Percentiles rank a stretch among this genome's conserved stretches.
These are phyloP conservation scores for Didymella segeticola DNA, from an alignment of 2,329 filamentous ascomycete genomes.

Conservation along the genomic window DNA sequence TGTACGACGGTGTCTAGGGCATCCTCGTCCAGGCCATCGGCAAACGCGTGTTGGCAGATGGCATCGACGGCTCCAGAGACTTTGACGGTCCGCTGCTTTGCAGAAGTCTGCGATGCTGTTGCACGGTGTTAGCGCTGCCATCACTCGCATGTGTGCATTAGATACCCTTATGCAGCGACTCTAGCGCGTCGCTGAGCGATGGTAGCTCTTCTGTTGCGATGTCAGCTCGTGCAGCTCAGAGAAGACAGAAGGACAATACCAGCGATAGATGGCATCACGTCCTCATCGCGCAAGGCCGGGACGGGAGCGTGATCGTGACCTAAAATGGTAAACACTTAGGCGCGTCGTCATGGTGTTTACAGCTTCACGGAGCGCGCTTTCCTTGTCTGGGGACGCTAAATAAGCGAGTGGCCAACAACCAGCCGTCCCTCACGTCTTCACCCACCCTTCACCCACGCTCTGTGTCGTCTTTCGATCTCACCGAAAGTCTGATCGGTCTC, in stretches of 20 bases:
- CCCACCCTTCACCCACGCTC: constrained; percentile 23
- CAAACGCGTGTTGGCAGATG: constrained; percentile 69
- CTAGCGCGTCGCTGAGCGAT: constrained; percentile 45
- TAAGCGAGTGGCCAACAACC: constrained; percentile 28
- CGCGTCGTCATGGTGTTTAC: constrained; percentile 41
- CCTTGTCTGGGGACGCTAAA: constrained; percentile 26
- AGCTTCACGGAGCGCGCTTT: constrained; percentile 29
- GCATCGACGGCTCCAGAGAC: constrained; percentile 70
- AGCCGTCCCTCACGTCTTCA: constrained; percentile 5
- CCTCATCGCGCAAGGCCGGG: constrained; percentile 30
- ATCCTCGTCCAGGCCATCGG: constrained; percentile 68
- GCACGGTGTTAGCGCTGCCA: constrained; percentile 30
- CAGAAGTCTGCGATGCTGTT: constrained; percentile 54
- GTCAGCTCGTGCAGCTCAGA: constrained; percentile 32
- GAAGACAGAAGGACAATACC: constrained; percentile 29
- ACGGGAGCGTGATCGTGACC: constrained; percentile 15
- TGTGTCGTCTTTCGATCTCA: constrained; percentile 16
- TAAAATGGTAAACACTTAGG: constrained; percentile 16
- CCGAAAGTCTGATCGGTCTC: constrained; percentile 14
- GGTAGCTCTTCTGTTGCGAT: constrained; percentile 36
- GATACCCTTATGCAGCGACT: constrained; percentile 45
- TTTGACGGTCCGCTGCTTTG: constrained; percentile 69
- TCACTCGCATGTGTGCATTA: constrained; percentile 24
- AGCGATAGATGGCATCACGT: constrained; percentile 41
- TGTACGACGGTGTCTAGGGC: constrained; percentile 69